A percentile compares a stretch with the other conserved stretches of the same genome.
Conservation (phyloP, 148 eudicot genomes). For the Fagopyrum tataricum region DNA sequence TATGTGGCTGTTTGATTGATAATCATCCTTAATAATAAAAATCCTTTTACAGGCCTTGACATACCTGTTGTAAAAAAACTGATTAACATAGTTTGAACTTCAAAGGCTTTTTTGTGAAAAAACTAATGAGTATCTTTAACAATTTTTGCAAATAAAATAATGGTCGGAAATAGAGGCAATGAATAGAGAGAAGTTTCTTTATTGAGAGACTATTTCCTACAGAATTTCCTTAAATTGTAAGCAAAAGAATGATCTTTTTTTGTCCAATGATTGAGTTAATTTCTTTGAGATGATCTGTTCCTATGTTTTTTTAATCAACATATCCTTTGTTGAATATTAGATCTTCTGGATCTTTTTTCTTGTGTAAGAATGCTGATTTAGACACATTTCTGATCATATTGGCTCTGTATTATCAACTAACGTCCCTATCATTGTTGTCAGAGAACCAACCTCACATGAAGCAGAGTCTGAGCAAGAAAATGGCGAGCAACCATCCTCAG, state of each 20-base stretch:
- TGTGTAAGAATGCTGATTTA: not conserved
- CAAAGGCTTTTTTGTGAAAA: too few relatives aligned
- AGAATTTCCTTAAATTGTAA: too few relatives aligned
- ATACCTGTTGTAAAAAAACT: too few relatives aligned
- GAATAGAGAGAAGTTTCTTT: too few relatives aligned
- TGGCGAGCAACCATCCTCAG: not conserved
- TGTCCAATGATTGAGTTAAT: not conserved
- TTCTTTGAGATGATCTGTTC: not conserved
- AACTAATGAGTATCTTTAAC: too few relatives aligned
- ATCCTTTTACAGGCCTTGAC: not conserved
- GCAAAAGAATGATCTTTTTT: not conserved
- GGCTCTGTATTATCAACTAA: not conserved
- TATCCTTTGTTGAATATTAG: not conserved
- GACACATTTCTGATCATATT: not conserved
- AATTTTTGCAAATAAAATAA: too few relatives aligned
- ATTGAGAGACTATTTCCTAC: too few relatives aligned
- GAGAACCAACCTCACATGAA: constrained; percentile 7
- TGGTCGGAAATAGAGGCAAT: too few relatives aligned
- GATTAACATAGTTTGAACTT: too few relatives aligned
- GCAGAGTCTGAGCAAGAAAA: constrained; percentile 1
- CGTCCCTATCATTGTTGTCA: not conserved
- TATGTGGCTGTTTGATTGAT: not conserved
- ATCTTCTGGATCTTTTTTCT: not conserved
- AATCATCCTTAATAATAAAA: too few relatives aligned
- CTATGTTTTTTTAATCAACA: not conserved